These are phyloP conservation scores for Zymoseptoria ardabiliae DNA, from an alignment of 2,329 filamentous ascomycete species.

Conservation along the genomic window DNA sequence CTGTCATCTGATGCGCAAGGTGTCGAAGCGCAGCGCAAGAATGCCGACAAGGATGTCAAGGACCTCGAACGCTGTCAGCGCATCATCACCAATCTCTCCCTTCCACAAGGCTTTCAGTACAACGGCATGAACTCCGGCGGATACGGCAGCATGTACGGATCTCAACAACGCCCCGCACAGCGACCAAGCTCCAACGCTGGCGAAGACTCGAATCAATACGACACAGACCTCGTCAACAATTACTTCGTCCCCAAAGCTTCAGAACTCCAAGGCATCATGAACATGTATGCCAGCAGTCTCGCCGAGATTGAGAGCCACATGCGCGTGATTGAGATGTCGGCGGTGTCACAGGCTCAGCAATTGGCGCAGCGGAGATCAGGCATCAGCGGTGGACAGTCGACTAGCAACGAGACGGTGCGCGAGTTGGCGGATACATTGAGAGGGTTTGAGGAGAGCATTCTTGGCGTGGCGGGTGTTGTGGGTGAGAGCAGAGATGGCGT, in stretches of 20 bases:
- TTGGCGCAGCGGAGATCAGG: conserved; percentile 27
- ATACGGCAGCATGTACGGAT: conserved; percentile 11
- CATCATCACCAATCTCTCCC: conserved; percentile 65
- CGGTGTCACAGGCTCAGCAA: conserved; percentile 38
- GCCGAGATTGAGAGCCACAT: conserved; percentile 44
- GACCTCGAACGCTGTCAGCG: conserved; percentile 67
- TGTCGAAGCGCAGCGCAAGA: conserved; percentile 50
- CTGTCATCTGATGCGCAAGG: conserved; percentile 56
- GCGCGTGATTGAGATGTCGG: conserved; percentile 41
- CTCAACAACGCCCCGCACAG: conserved; percentile 15
- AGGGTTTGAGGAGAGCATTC: conserved; percentile 43
- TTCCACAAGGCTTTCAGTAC: conserved; percentile 59
- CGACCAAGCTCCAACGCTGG: conserved; percentile 6
- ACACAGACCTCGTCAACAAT: conserved; percentile 39
- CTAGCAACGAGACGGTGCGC: conserved; percentile 30
- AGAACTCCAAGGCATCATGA: conserved; percentile 33
- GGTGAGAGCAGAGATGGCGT: conserved; percentile 43
- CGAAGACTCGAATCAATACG: conserved; percentile 25
- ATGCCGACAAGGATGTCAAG: conserved; percentile 58
- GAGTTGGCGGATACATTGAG: conserved; percentile 42
- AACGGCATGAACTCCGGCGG: conserved; percentile 19
- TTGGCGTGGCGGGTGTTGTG: conserved; percentile 41
- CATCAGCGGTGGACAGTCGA: conserved; percentile 8
- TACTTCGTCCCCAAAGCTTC: conserved; percentile 40
- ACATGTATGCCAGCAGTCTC: conserved; percentile 37